phyloP scores from a whole-genome alignment of 352 stramenopile genomes.

The Globisporangium polare region DNA sequence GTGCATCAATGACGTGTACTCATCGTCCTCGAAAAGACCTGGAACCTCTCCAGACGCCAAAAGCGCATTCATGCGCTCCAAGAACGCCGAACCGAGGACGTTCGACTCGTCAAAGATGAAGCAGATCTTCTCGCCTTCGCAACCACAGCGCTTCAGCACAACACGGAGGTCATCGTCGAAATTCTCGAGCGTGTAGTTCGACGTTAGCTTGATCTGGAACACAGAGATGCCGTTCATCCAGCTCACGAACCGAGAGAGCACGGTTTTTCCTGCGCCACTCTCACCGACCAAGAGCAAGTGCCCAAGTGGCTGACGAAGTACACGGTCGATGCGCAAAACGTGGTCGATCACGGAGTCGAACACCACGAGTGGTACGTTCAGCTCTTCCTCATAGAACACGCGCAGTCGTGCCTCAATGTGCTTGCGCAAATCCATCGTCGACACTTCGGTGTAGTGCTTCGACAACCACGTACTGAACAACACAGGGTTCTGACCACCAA shows the following conservation, averaged over 20 bases:
- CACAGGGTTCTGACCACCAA: constrained; percentile 88
- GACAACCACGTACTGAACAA: constrained; percentile 99
- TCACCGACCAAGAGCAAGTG: constrained; percentile 99
- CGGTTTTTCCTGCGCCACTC: constrained; percentile 98
- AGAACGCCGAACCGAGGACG: constrained; percentile 96
- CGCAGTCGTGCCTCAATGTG: constrained; percentile 96
- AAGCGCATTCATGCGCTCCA: constrained; percentile 99
- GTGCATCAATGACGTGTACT: constrained; percentile 97
- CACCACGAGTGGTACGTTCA: constrained; percentile 99
- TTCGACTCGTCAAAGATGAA: constrained; percentile 99
- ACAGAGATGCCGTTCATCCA: constrained; percentile 99
- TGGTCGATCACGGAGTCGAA: constrained; percentile 99
- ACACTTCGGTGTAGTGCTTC: constrained; percentile 95
- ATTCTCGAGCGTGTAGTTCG: constrained; percentile 98
- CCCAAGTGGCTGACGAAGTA: constrained; percentile 97
- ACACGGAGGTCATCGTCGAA: constrained; percentile 99
- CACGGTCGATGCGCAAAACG: constrained; percentile 97
- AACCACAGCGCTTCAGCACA: constrained; percentile 96
- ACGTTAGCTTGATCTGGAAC: constrained; percentile 99
- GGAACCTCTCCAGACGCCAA: constrained; percentile 99
- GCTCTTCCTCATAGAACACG: constrained; percentile 99
- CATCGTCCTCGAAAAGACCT: constrained; percentile 99
- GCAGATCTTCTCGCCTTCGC: constrained; percentile 98
- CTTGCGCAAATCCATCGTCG: constrained; percentile 90
- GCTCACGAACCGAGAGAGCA: constrained; percentile 98